phyloP scores from a whole-genome alignment of 371 early-diverging fungal genomes.

The Apophysomyces elegans region DNA sequence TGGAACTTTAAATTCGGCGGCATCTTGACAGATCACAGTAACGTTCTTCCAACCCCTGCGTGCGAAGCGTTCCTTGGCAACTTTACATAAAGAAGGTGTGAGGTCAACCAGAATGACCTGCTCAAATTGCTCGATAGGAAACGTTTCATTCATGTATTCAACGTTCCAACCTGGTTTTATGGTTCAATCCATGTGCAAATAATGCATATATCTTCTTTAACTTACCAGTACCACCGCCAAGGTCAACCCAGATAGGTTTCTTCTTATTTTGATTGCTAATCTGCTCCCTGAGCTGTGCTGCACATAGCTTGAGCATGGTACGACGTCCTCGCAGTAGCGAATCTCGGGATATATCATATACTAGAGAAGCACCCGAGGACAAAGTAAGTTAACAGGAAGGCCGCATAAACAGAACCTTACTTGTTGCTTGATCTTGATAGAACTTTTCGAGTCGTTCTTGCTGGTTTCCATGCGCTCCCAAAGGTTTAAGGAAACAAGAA shows the following conservation, averaged over 20 bases:
- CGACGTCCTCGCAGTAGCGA: constrained; percentile 77
- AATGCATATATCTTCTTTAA: neutral
- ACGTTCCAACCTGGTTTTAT: constrained; percentile 72
- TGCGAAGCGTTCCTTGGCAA: constrained; percentile 78
- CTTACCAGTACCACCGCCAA: constrained; percentile 87
- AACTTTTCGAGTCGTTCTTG: constrained; percentile 75
- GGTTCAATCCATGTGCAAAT: neutral
- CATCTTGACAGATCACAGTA: constrained; percentile 81
- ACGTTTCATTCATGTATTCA: constrained; percentile 78
- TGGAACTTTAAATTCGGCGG: constrained; percentile 67
- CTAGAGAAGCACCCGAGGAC: constrained; percentile 26
- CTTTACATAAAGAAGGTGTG: constrained; percentile 79
- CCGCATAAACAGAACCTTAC: constrained; percentile 35
- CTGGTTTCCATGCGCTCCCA: constrained; percentile 60
- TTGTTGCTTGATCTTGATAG: constrained; percentile 76
- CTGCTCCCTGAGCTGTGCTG: constrained; percentile 73
- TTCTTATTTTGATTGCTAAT: constrained; percentile 27
- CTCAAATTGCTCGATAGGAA: constrained; percentile 78
- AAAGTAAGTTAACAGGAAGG: neutral
- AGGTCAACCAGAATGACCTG: constrained; percentile 84
- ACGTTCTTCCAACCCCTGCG: constrained; percentile 82
- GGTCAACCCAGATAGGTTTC: constrained; percentile 76
- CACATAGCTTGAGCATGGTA: constrained; percentile 80
- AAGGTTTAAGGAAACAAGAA: constrained; percentile 80
- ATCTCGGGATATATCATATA: constrained; percentile 66